Conservation (phyloP, 2,329 filamentous ascomycete species). For the Sarocladiaceae sp. region DNA sequence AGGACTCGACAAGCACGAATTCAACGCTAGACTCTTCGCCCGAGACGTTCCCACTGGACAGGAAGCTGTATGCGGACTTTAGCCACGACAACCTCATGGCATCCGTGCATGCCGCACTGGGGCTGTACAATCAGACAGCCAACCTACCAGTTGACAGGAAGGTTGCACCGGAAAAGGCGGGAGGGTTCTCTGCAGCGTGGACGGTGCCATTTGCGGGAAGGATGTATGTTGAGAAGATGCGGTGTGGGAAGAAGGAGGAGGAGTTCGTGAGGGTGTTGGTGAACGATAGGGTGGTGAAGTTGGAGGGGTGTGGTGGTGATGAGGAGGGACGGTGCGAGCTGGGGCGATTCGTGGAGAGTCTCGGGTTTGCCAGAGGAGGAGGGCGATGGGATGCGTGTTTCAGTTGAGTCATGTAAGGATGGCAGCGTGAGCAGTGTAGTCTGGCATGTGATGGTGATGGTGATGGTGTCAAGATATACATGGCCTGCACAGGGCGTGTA, state of each 20-base stretch:
- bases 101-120: constrained; percentile 67
- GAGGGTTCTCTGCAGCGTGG: constrained; percentile 71
- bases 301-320: constrained; percentile 67
- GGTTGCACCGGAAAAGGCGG: constrained; percentile 43
- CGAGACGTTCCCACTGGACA: constrained; percentile 66
- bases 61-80: constrained; percentile 76
- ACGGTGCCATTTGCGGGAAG: constrained; percentile 75
- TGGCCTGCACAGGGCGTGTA: too few species aligned
- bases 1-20: constrained; percentile 71
- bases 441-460: too few species aligned
- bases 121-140: constrained; percentile 63
- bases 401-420: constrained; percentile 4
- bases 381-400: constrained; percentile 67
- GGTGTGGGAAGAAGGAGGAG: constrained; percentile 50
- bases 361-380: constrained; percentile 65
- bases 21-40: constrained; percentile 63
- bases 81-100: constrained; percentile 88
- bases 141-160: constrained; percentile 46
- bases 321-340: constrained; percentile 63
- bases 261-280: constrained; percentile 74
- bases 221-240: constrained; percentile 84
- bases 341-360: constrained; percentile 63
- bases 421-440: too few species aligned
- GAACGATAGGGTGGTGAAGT: constrained; percentile 73
- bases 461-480: too few species aligned